Evolutionary conservation across 164 flowering plant genomes (phyloP), one percentile per base, ranked within the genome.

Genomic region (Kingdonia uniflora): DNA sequence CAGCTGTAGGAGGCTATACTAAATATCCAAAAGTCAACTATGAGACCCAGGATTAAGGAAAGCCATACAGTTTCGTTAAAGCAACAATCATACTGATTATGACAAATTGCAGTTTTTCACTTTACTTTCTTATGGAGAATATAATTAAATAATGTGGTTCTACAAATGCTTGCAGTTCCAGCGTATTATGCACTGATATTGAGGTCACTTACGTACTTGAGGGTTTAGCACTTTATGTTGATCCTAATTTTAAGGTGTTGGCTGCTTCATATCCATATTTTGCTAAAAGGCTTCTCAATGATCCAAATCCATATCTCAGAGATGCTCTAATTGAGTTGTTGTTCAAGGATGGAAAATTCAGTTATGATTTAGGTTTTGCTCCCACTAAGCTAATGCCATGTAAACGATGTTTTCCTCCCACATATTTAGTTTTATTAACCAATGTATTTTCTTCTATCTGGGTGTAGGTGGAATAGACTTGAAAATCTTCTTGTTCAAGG

Each of bases 211-310:
- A 92, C 98, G 8, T 92, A 49, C 71, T 92, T 51, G 98, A 92
- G 81, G 98, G 98, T 24, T 71, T 92, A 69, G 98, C 98, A 4
- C 85, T 92, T 42, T 78, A 82, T 75, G 98, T 95, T 54, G 98
- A 92, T 68, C 98, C 98, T 22, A 80, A 92, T 66, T 92, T 92
- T 65, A 92, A 92, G 71, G 95, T 88, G 54, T 65, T 92, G 67
- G 98, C 98, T 67, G 98, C 98, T 19, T 92, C 98, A 48, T 92
- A 92, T 74, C 98, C 98, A 19, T 92, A 92, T 68, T 92, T 92
- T 75, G 98, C 98, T 38, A 92, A 92, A 74, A 88, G 95, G 72
- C 95, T 92, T 64, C 87, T 92, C 40, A 92, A 96, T 7, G 98
- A 92, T 77, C 88, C 94, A 53, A 86, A 88, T 72, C 98, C 96